Base-by-base conservation (phyloP, 2,329 filamentous ascomycete genomes). In the Madurella mycetomatis region DNA sequence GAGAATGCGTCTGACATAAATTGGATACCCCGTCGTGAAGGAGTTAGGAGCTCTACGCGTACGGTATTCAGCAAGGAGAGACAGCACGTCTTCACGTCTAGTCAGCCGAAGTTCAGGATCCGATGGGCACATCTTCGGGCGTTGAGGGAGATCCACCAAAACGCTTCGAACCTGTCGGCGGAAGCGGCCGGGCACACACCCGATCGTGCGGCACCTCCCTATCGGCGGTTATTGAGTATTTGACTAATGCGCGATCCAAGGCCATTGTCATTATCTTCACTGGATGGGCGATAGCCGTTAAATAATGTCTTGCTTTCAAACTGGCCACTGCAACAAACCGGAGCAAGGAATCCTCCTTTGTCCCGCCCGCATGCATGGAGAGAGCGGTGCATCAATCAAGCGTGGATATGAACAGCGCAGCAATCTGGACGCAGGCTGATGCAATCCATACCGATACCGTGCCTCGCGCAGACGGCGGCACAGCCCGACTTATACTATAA, bases 361-460 rank as follows among this genome's bases (percentile, higher is more conserved):
- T 16, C 40, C 17, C 17, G 40, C 17, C 5, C 13, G 2, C n/a
- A 9, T 17, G 8, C 13, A 41, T 9, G 7, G 9, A 17, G 19
- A 25, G 18, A 19, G 41, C 5, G 11, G 41, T 11, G n/a, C 9
- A 34, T 25, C 25, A 25, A 25, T 25, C 25, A 25, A 47, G 42
- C 49, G 43, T 49, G 54, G 45, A 45, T 15, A 39, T 9, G 37
- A 32, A 34, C 30, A 50, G 50, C 31, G 40, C 50, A 53, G 43
- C 47, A 54, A 49, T 41, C 32, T 41, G 41, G 44, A 55, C 47
- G 55, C 55, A 49, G 17, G 48, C 47, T 57, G 55, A 57, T 57
- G 51, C 51, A 57, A 57, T 42, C 31, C 46, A 25, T 43, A 30
- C 31, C 40, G 43, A 49, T 34, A 41, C 47, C 44, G 51, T 43